A percentile compares a stretch with the other conserved stretches of the same genome.
Conservation (phyloP, 208 protist genomes). For the Crithidia brevicula region DNA sequence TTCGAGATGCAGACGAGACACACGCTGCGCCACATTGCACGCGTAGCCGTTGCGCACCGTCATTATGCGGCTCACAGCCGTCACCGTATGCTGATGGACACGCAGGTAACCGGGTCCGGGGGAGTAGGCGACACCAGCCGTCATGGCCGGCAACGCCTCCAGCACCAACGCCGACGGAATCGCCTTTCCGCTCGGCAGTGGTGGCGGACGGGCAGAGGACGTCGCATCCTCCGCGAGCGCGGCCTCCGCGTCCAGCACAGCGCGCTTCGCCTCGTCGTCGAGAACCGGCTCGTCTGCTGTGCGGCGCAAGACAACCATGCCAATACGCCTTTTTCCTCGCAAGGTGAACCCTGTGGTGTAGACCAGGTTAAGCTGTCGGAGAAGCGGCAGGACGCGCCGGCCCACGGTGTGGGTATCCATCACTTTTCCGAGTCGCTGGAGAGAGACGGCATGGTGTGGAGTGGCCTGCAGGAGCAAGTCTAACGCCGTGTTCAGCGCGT, state of each 20-base stretch:
- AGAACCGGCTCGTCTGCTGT: slow-evolving; percentile 28
- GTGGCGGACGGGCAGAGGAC: background rate
- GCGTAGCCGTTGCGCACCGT: slow-evolving; percentile 79
- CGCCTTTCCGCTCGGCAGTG: slow-evolving; percentile 15
- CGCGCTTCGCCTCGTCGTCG: slow-evolving; percentile 35
- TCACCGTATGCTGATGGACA: slow-evolving; percentile 10
- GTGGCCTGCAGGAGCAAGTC: slow-evolving; percentile 48
- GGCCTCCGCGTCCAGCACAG: slow-evolving; percentile 23
- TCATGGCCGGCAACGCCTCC: slow-evolving; percentile 43
- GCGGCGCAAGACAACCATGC: slow-evolving; percentile 58
- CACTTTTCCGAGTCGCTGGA: slow-evolving; percentile 41
- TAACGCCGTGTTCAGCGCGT: slow-evolving; percentile 57
- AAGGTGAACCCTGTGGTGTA: slow-evolving; percentile 57
- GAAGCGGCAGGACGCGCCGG: slow-evolving; percentile 61
- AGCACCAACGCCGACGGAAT: slow-evolving; percentile 42
- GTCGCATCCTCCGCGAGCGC: slow-evolving; percentile 16
- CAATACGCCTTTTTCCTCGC: slow-evolving; percentile 44
- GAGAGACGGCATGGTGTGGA: slow-evolving; percentile 51
- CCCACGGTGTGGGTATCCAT: slow-evolving; percentile 52
- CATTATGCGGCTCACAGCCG: slow-evolving; percentile 49
- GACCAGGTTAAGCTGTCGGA: slow-evolving; percentile 43
- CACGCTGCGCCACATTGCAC: slow-evolving; percentile 40
- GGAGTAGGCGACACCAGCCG: slow-evolving; percentile 32
- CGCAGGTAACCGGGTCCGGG: slow-evolving; percentile 26
- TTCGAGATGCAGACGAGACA: slow-evolving; percentile 78